phyloP scores from a whole-genome alignment of 768 basidiomycete species.

The Leccinellum luteum region DNA sequence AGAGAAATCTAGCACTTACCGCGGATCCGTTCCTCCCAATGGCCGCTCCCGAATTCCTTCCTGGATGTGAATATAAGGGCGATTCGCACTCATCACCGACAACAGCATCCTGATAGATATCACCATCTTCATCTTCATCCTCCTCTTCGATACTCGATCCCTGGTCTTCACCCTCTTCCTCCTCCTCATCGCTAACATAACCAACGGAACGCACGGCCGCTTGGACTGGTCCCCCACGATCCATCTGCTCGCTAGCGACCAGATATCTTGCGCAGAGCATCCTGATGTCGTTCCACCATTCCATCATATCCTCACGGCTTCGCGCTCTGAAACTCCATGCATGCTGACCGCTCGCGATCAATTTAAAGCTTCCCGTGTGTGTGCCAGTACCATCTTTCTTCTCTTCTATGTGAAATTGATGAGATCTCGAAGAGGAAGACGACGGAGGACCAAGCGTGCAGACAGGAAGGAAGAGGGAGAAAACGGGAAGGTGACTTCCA shows the following conservation, averaged over 20 bases:
- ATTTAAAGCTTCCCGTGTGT: conserved; percentile 53
- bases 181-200: conserved; percentile 75
- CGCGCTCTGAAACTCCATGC: conserved; percentile 91
- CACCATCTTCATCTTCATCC: conserved; percentile 51
- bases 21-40: conserved; percentile 55
- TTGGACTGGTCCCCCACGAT: conserved; percentile 87
- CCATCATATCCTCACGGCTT: conserved; percentile 97
- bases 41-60: conserved; percentile 40
- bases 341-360: conserved; percentile 42
- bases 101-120: conserved; percentile 40
- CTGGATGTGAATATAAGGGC: conserved; percentile 58
- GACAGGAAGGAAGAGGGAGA: conserved; percentile 87
- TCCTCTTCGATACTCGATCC: conserved; percentile 48
- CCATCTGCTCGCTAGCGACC: conserved; percentile 90
- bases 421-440: conserved; percentile 57
- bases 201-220: conserved; percentile 89
- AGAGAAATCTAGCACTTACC: conserved; percentile 40
- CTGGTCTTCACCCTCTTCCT: conserved; percentile 54
- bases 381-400: conserved; percentile 73
- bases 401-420: conserved; percentile 98
- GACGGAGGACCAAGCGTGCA: conserved; percentile 96
- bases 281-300: conserved; percentile 98
- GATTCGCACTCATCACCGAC: conserved; percentile 46
- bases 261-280: conserved; percentile 94
- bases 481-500: conserved; percentile 59